A percentile compares a stretch with the other conserved stretches of the same genome.
Evolutionary conservation across 2,329 filamentous ascomycete genomes (phyloP).

Genomic region (Nigrospora oryzae): DNA sequence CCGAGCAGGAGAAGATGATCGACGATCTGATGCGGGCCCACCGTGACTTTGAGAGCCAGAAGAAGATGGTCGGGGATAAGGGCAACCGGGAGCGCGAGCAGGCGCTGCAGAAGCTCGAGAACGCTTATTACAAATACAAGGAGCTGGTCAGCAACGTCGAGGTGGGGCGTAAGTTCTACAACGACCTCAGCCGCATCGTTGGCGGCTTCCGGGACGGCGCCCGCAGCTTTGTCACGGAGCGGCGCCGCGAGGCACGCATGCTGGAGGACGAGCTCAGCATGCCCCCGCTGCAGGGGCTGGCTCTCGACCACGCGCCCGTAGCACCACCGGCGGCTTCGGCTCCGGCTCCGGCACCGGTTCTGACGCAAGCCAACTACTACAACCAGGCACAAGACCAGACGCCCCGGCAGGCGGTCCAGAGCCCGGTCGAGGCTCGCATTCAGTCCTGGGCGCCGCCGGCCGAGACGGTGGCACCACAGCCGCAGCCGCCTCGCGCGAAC

Average conservation of each 20-base stretch:
- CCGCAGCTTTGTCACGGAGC: conserved; percentile 69
- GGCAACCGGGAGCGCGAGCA: conserved; percentile 69
- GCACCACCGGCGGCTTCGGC: conserved; percentile 12
- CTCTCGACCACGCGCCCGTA: conserved; percentile 14
- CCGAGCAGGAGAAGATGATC: conserved; percentile 68
- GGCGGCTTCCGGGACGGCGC: conserved; percentile 69
- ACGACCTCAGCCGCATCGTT: conserved; percentile 84
- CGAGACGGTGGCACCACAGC: conserved; percentile 41
- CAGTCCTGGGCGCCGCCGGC: conserved; percentile 44
- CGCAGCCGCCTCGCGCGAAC: conserved; percentile 26
- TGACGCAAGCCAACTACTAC: conserved; percentile 11
- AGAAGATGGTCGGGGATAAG: conserved; percentile 54
- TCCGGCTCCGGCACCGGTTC: conserved; percentile 5
- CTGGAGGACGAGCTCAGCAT: conserved; percentile 33
- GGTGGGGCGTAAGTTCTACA: conserved; percentile 91
- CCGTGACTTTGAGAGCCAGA: conserved; percentile 64
- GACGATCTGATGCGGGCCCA: conserved; percentile 67
- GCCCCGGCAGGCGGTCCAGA: conserved; percentile 15
- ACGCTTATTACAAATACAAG: conserved; percentile 92
- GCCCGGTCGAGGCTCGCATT: conserved; percentile 39
- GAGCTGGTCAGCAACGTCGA: conserved; percentile 90
- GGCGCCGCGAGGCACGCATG: conserved; percentile 71
- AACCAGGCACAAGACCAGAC: conserved; percentile 14
- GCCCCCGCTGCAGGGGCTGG: conserved; percentile 19
- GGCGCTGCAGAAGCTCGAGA: conserved; percentile 80